Conservation (phyloP, 2,329 filamentous ascomycete genomes). For the Cadophora sp. region DNA sequence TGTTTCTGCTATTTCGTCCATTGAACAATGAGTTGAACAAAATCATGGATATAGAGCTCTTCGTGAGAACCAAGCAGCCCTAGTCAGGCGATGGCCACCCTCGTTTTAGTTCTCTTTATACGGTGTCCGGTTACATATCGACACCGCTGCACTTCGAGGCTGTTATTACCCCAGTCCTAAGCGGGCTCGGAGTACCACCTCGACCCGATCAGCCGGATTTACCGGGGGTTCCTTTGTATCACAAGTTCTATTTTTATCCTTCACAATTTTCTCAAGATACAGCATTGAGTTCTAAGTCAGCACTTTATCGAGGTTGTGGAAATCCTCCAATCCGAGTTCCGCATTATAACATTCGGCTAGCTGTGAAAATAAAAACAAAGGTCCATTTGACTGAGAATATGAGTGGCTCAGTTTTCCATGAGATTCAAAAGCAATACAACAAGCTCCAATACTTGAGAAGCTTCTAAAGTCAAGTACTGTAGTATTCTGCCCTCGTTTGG, state of each 20-base stretch:
- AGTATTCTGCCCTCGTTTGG: not conserved
- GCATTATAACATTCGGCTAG: not conserved
- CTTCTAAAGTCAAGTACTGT: not conserved
- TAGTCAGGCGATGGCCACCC: not conserved
- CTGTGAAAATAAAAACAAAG: not conserved
- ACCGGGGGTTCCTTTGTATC: not conserved
- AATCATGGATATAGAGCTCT: too few relatives aligned
- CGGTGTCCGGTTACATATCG: not conserved
- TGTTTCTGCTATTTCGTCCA: too few relatives aligned
- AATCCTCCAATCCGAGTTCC: not conserved
- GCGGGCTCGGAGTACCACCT: not conserved
- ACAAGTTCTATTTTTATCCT: not conserved
- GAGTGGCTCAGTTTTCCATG: not conserved
- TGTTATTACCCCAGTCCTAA: not conserved
- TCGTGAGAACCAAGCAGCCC: too few relatives aligned
- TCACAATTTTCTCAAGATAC: not conserved
- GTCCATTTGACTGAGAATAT: not conserved
- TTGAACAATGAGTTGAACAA: too few relatives aligned
- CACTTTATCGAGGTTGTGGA: not conserved
- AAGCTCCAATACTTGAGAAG: not conserved
- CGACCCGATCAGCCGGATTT: not conserved
- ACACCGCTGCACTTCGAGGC: not conserved
- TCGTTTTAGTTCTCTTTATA: too few relatives aligned
- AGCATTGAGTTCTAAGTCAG: not conserved
- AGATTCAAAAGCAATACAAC: not conserved